Conservation (phyloP, 257 asterid species). For the Solanum paucissectum region DNA sequence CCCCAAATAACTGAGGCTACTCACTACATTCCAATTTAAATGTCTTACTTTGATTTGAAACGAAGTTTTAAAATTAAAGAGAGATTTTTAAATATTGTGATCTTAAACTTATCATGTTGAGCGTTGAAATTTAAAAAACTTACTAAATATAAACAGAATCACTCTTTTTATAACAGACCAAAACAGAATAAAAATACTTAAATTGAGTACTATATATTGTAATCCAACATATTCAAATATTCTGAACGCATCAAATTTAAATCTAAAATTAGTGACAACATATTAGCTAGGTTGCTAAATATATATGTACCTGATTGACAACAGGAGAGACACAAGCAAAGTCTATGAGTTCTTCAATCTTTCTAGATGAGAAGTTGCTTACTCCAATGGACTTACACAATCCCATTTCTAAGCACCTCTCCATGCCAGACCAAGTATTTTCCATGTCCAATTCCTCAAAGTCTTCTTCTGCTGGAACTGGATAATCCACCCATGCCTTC, state of each 20-base stretch:
- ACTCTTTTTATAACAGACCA: neutral
- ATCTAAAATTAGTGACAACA: neutral
- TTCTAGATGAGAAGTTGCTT: slow-evolving; percentile 64
- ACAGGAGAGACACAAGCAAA: slow-evolving; percentile 57
- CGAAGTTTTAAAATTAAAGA: neutral
- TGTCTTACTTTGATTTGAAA: neutral
- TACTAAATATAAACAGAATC: neutral
- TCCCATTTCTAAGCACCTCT: slow-evolving; percentile 59
- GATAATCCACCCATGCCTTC: slow-evolving; percentile 52
- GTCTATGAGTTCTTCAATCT: slow-evolving; percentile 33
- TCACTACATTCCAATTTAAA: too few relatives aligned
- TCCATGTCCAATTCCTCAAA: slow-evolving; percentile 44
- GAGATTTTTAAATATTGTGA: neutral
- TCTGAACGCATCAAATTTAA: neutral
- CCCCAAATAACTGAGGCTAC: too few relatives aligned
- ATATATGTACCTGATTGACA: slow-evolving; percentile 49
- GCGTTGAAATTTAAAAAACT: neutral
- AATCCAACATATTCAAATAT: neutral
- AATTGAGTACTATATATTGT: too few relatives aligned
- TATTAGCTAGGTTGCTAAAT: neutral
- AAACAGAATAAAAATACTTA: neutral
- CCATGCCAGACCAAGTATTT: slow-evolving; percentile 74
- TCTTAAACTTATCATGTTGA: neutral
- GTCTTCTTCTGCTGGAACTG: slow-evolving; percentile 54
- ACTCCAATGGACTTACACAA: slow-evolving; percentile 68